A percentile compares a stretch with the other conserved stretches of the same genome.
These are phyloP conservation scores for Endoconidiophora polonica DNA, from an alignment of 2,329 filamentous ascomycete genomes.

Conservation along the genomic window DNA sequence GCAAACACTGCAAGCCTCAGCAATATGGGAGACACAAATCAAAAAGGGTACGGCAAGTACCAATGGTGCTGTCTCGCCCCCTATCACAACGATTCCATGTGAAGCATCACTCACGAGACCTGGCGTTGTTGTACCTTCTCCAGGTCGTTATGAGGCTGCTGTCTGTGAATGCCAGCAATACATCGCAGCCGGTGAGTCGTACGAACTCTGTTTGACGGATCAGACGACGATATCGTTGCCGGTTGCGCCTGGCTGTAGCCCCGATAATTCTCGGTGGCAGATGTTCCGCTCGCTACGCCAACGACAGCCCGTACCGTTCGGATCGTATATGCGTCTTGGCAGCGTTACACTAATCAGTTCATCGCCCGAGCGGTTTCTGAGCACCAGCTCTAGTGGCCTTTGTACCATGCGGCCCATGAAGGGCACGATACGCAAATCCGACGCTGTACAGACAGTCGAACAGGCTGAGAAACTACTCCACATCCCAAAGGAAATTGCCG, in stretches of 20 bases:
- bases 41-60: background rate
- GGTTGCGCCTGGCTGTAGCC: conserved; percentile 14
- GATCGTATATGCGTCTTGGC: conserved; percentile 60
- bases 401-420: conserved; percentile 89
- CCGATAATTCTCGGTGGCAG: conserved; percentile 37
- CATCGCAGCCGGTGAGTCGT: conserved; percentile 64
- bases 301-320: conserved; percentile 69
- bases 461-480: conserved; percentile 58
- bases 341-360: conserved; percentile 58
- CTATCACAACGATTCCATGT: background rate
- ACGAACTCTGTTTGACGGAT: conserved; percentile 70
- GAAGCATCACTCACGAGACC: background rate
- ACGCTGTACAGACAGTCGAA: conserved; percentile 45
- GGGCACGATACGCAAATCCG: conserved; percentile 73
- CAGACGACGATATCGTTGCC: conserved; percentile 45
- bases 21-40: conserved; percentile 17
- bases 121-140: conserved; percentile 24
- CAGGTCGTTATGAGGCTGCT: conserved; percentile 43
- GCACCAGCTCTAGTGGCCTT: conserved; percentile 31
- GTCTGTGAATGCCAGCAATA: conserved; percentile 53
- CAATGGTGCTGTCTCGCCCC: background rate
- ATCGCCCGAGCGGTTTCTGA: conserved; percentile 80
- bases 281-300: conserved; percentile 55
- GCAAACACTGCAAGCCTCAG: conserved; percentile 14
- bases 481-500: conserved; percentile 76